Evolutionary conservation across 106 monocot genomes (phyloP).

Genomic region (Xerophyta viscosa): DNA sequence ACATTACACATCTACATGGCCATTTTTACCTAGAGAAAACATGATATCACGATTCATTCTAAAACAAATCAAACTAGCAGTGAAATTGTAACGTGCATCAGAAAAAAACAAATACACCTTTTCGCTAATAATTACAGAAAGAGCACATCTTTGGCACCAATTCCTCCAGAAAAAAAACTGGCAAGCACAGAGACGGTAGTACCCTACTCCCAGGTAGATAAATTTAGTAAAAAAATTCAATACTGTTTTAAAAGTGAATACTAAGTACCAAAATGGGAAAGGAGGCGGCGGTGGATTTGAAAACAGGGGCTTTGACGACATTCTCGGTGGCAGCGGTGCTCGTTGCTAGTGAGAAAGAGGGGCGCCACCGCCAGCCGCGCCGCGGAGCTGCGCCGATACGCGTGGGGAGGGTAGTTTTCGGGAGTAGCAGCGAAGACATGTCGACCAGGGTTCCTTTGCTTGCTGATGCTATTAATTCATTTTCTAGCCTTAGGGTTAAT

Average conservation of each 20-base stretch:
- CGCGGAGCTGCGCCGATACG: neutral
- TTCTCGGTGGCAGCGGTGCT: neutral
- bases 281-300: neutral
- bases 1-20: too few relatives aligned
- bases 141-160: neutral
- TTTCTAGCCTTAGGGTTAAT: too few relatives aligned
- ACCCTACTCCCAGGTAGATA: neutral
- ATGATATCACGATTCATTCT: too few relatives aligned
- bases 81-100: too few relatives aligned
- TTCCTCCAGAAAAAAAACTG: neutral
- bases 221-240: neutral
- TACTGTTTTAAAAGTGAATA: neutral
- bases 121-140: neutral
- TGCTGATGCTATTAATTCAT: too few relatives aligned
- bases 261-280: slow-evolving; percentile 13
- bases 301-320: neutral
- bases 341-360: neutral
- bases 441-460: neutral
- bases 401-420: neutral
- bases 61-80: too few relatives aligned
- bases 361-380: neutral
- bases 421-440: slow-evolving; percentile 1
- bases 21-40: too few relatives aligned
- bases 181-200: neutral
- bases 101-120: too few relatives aligned